A percentile compares a stretch with the other conserved stretches of the same genome.
Evolutionary conservation across 306 rosid species (phyloP).

Genomic region (Prosopis cineraria): DNA sequence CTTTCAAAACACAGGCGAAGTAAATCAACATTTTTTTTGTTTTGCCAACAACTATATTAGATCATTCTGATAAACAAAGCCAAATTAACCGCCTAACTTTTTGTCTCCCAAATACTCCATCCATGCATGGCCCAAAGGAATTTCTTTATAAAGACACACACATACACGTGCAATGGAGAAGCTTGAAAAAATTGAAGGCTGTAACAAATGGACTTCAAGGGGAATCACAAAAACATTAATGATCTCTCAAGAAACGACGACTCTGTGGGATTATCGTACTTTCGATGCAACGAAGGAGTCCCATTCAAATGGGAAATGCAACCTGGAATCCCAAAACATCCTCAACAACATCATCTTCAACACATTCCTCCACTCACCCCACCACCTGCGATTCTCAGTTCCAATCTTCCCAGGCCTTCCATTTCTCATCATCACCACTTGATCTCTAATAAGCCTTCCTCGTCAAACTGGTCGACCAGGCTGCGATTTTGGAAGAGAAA

Average conservation of each 20-base stretch:
- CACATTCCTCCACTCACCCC: constrained; percentile 64
- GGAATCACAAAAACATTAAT: constrained; percentile 10
- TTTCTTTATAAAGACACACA: constrained; percentile 35
- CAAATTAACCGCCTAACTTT: neutral
- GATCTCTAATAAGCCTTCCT: constrained; percentile 36
- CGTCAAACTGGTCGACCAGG: constrained; percentile 29
- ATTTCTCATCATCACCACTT: neutral
- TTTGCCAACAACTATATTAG: neutral
- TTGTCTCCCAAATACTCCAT: neutral
- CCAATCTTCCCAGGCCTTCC: constrained; percentile 55
- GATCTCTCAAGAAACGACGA: constrained; percentile 53
- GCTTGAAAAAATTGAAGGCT: neutral
- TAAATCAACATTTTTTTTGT: too few relatives aligned
- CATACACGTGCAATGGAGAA: neutral
- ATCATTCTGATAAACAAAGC: neutral
- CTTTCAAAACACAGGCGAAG: too few relatives aligned
- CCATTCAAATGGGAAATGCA: constrained; percentile 89
- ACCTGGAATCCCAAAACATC: constrained; percentile 69
- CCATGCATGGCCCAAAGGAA: neutral
- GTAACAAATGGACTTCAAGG: constrained; percentile 46
- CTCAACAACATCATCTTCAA: constrained; percentile 38
- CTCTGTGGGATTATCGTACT: constrained; percentile 65
- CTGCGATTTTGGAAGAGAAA: constrained; percentile 57
- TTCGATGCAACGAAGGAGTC: constrained; percentile 66
- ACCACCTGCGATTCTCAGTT: constrained; percentile 68